A percentile compares a stretch with the other conserved stretches of the same genome.
These are phyloP conservation scores for Hygrophorus pudorinus DNA, from an alignment of 768 basidiomycete species.

Conservation along the genomic window DNA sequence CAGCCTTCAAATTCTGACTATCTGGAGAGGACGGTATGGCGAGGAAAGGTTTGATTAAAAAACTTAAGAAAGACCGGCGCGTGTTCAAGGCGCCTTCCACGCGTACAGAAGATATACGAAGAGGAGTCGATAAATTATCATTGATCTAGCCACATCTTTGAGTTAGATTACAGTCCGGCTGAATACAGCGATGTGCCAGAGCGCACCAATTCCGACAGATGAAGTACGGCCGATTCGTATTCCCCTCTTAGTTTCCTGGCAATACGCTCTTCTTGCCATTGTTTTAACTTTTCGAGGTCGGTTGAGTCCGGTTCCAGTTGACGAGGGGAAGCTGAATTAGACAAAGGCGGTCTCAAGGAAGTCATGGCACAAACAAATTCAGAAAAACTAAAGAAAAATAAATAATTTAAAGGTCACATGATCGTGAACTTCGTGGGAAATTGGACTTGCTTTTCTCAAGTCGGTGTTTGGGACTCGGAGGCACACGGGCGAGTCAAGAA, in stretches of 20 bases:
- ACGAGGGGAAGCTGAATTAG: constrained; percentile 40
- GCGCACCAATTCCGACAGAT: constrained; percentile 56
- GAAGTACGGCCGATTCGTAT: constrained; percentile 60
- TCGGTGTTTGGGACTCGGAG: too few relatives aligned
- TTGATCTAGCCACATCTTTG: constrained; percentile 40
- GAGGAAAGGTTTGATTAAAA: constrained; percentile 60
- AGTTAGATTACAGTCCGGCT: neutral
- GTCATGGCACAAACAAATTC: too few relatives aligned
- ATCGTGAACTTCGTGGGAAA: too few relatives aligned
- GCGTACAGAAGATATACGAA: constrained; percentile 67
- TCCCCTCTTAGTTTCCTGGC: constrained; percentile 61
- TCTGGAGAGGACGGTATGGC: constrained; percentile 11
- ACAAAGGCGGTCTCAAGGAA: constrained; percentile 38
- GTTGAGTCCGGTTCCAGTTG: constrained; percentile 43
- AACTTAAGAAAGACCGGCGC: constrained; percentile 71
- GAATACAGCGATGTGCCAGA: neutral
- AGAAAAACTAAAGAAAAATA: too few relatives aligned
- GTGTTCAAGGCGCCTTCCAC: constrained; percentile 72
- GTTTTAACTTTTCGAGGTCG: constrained; percentile 44
- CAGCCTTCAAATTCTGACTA: constrained; percentile 43
- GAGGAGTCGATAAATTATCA: constrained; percentile 52
- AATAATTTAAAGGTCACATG: too few relatives aligned
- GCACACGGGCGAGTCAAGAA: too few relatives aligned
- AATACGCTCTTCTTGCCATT: constrained; percentile 73
- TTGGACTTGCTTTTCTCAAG: too few relatives aligned